Evolutionary conservation across 306 rosid species (phyloP), one percentile per base, ranked within the genome.

Genomic region (Corylus americana): DNA sequence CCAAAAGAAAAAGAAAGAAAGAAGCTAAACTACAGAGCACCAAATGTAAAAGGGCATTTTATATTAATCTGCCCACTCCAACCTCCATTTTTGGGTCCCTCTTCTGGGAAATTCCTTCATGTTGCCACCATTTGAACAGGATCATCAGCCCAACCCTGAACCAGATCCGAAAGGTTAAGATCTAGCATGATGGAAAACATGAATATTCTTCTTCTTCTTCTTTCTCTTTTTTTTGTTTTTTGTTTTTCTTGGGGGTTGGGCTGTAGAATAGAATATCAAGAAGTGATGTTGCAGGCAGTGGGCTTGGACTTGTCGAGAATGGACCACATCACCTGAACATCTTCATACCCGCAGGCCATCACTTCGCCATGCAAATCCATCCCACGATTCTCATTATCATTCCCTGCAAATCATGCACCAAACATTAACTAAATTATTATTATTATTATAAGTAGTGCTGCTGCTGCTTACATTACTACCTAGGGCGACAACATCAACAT

Each of bases 321-420:
- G 3, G 97, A 92, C 98, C 98, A 94, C 98, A 94, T 94, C 1
- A 94, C 98, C 73, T 92, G 97, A 74, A 94, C 97, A 81, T 94
- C 98, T 86, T 94, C 97, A 58, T 94, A 94, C 1, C 88, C 92
- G 45, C 98, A 94, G 7, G 98, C 97, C 98, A 94, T 91, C 61
- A 94, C 98, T 83, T 94, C 98, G 8, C 97, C 97, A 0, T 92
- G 98, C 17, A 92, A 94, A 87, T 90, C 93, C 88, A 75, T 86
- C 12, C 81, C 86, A 70, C 88, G 70, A 35, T 77, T 91, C 84
- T 87, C 98, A 80, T 79, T 5, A 4, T 42, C 8, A 39, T 39
- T 39, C 45, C 7, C 45, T 42, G 45, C 45, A 6, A 39, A 39
- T 39, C 4, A 39, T 39, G 44, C 44, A 3, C 35, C 35, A 31